Evolutionary conservation across 371 early-diverging fungal genomes (phyloP), one percentile per base, ranked within the genome.

Genomic region (Choanephora cucurbitarum): DNA sequence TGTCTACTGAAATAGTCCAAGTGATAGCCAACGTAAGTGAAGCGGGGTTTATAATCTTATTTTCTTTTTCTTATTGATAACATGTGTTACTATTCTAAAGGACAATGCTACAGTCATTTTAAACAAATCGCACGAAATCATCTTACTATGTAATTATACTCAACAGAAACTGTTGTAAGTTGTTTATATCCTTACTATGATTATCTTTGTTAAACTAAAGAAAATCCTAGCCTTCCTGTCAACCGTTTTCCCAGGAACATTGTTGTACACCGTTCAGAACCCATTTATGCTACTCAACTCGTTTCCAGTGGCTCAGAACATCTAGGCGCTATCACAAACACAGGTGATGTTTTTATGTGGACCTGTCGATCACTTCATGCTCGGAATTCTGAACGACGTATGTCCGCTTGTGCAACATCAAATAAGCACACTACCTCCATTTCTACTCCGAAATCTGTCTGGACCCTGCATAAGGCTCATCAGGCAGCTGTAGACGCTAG

Each of bases 331-430:
- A 50, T 85, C 33, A 73, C 82, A 1, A 69, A 56, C 22, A 56
- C 60, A 18, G 83, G 83, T 6, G 82, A 85, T 42, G 70, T 85
- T 0, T 82, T 75, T 52, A 57, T 82, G 3, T 85, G 85, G 83
- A 66, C 66, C 10, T 69, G 60, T 46, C 53, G 63, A 52, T 55
- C 66, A 18, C 34, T 23, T 8, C 31, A 40, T 22, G 18, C 48
- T 7, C 37, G 54, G 19, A n/a, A 48, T 0, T 31, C 44, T 28
- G 17, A 37, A 37, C 37, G 14, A 14, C 3, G 18, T 8, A 14
- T 39, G n/a, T 17, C 37, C 8, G 22, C 40, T 15, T 17, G 18
- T 24, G 37, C n/a, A 34, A 24, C 49, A 44, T 19, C 34, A 44
- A n/a, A 44, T 21, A 51, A 49, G 32, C 58, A 49, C 18, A 21